Base-by-base conservation (phyloP, 2,329 filamentous ascomycete genomes). In the Nigrospora sphaerica region DNA sequence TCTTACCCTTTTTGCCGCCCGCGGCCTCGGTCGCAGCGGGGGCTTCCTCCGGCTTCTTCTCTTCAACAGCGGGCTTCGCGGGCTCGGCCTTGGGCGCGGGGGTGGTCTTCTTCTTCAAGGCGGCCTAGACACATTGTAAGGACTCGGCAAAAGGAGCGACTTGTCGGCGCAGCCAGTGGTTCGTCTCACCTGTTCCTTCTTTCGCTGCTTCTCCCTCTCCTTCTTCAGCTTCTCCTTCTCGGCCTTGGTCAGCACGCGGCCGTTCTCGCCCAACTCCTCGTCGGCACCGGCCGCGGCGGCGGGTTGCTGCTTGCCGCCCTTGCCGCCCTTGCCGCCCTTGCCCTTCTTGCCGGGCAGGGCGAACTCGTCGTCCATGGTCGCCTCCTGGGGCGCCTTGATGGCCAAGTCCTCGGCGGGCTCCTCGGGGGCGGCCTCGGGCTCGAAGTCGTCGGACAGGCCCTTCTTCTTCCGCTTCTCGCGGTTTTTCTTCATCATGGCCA, bases 221-320 rank as follows among this genome's bases (percentile, higher is more conserved):
- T 96, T 98, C 78, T 92, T 97, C 61, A 92, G 77, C 70, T 89
- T 95, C 67, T 98, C 93, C 74, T 98, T 98, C 73, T 98, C 91
- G 48, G 95, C 93, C 80, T 97, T 98, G 35, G 89, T 95, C 71
- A 97, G 83, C 42, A 97, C 77, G 46, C 83, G 80, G 39, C 85
- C 85, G 49, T 73, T 73, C 4, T 74, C 75, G 9, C 66, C 80
- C 12, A 70, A 75, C 3, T 73, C 75, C 6, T 73, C 76, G 19
- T 70, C 75, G 6, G 61, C 70, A 13, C 70, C 73, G 3, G 71
- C 71, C 14, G 67, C 65, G 41, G 71, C 66, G 52, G 72, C 64
- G 16, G 67, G 62, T 38, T 68, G 65, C 52, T 71, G 70, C 61
- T 64, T 65, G 55, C 61, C 74, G 61, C 64, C 65, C 61, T 74